Percentiles rank a stretch among this genome's conserved stretches.
These are phyloP conservation scores for Pseudogymnoascus sp. DNA, from an alignment of 2,329 filamentous ascomycete genomes.

Conservation along the genomic window DNA sequence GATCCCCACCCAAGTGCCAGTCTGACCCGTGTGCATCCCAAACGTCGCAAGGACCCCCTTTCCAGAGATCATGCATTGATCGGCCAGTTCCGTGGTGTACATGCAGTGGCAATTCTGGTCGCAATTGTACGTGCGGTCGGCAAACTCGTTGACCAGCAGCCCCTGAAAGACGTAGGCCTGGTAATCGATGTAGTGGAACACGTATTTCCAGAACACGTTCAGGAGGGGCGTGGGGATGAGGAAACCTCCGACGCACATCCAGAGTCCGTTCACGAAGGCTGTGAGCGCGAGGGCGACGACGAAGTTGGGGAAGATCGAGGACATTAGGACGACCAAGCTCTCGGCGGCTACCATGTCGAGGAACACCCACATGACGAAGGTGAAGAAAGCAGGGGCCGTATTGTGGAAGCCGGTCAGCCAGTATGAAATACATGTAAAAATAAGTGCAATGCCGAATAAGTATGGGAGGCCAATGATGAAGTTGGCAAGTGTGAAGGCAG, in stretches of 20 bases:
- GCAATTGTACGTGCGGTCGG: constrained; percentile 57
- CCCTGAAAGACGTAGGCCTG: constrained; percentile 81
- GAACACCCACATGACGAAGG: constrained; percentile 77
- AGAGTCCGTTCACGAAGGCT: constrained; percentile 80
- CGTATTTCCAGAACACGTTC: constrained; percentile 80
- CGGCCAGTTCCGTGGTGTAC: constrained; percentile 56
- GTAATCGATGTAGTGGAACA: constrained; percentile 85
- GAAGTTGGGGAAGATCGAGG: constrained; percentile 68
- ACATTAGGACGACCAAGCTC: constrained; percentile 71
- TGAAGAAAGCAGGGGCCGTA: constrained; percentile 60
- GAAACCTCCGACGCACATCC: constrained; percentile 84
- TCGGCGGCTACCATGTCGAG: constrained; percentile 79
- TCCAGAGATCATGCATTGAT: constrained; percentile 63
- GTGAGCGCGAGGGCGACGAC: constrained; percentile 72
- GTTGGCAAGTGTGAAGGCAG: constrained; percentile 68
- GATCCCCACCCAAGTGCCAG: constrained; percentile 68
- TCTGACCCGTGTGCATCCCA: constrained; percentile 56
- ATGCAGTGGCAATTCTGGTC: constrained; percentile 50
- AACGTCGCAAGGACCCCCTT: constrained; percentile 63
- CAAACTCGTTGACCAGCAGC: constrained; percentile 90
- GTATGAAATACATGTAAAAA: constrained; percentile 72
- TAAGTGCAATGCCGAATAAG: constrained; percentile 64
- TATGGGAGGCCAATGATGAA: constrained; percentile 77
- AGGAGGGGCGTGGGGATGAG: constrained; percentile 64
- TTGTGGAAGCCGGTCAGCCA: constrained; percentile 73